Evolutionary conservation across 75 land plant genomes (phyloP).

Genomic region (Isoetes taiwanensis): DNA sequence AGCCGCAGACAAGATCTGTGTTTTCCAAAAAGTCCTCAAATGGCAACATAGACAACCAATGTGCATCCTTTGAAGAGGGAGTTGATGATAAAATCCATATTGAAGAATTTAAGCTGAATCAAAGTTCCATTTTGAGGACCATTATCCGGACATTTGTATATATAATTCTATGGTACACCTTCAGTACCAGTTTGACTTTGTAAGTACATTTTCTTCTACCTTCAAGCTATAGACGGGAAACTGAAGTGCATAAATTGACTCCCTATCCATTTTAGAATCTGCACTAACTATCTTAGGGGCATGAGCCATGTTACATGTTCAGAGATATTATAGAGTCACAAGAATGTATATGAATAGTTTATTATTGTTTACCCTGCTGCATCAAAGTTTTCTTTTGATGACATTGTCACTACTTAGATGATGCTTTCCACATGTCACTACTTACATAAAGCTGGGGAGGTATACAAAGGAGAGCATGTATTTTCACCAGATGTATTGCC

Average conservation of each 20-base stretch:
- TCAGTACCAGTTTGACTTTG: constrained; percentile 74
- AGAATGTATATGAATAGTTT: neutral
- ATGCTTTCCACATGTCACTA: neutral
- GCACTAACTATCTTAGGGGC: neutral
- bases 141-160: constrained; percentile 46
- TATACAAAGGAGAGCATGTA: too few species aligned
- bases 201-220: constrained; percentile 16
- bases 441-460: neutral
- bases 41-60: too few species aligned
- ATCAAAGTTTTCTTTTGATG: neutral
- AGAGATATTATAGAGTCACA: neutral
- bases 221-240: neutral
- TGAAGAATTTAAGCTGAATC: too few species aligned
- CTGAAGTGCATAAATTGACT: neutral
- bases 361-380: neutral
- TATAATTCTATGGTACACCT: constrained; percentile 72
- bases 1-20: too few species aligned
- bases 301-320: neutral
- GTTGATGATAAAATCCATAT: too few species aligned
- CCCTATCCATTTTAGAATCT: neutral
- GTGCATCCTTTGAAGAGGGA: too few species aligned
- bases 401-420: neutral
- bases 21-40: too few species aligned
- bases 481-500: too few species aligned
- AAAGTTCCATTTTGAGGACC: constrained; percentile 1